Base-by-base conservation (phyloP, 805 yeast species). In the Hanseniaspora mollemarum region DNA sequence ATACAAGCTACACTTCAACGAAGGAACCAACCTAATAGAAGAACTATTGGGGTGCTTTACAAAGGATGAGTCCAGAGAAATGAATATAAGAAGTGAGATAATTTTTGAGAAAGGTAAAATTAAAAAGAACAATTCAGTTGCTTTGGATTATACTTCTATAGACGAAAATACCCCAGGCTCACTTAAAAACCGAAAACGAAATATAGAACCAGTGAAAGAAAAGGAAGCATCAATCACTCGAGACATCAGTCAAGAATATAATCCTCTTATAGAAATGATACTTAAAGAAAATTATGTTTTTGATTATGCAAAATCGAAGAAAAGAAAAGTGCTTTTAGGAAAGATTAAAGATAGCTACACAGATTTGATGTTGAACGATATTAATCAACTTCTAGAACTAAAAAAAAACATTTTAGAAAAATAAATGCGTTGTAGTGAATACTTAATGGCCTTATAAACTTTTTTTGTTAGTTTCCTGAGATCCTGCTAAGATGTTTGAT, bases 231-330 rank as follows among this genome's bases (percentile, higher is more conserved):
- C 9, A 33, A 32, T n/a, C n/a, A n/a, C n/a, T n/a, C n/a, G n/a
- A 18, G 45, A 40, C n/a, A 21, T 33, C 4, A 26, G 29, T 15
- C 24, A 40, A 16, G 15, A 15, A 15, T 13, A 33, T 13, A 32
- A 10, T 0, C 13, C 7, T 8, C 15, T 40, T 9, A 9, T 29
- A 22, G 45, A 40, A n/a, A 8, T n/a, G n/a, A 10, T 40, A 2
- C 39, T 32, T 3, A 48, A 40, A 25, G 24, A 40, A 4, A 37
- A 26, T 6, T 25, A n/a, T 18, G 19, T 24, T 19, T 19, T 48
- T 16, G 41, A 48, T 25, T 48, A 22, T 26, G 28, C 45, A 16
- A 48, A 48, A n/a, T 18, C 21, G 8, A 36, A 33, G 33, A 48
- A 25, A 33, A 22, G 37, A 13, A 48, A 40, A 33, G 26, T 15